Evolutionary conservation across 2,329 filamentous ascomycete genomes (phyloP), one percentile per base, ranked within the genome.

Genomic region (Chrysosporium keratinophilum): DNA sequence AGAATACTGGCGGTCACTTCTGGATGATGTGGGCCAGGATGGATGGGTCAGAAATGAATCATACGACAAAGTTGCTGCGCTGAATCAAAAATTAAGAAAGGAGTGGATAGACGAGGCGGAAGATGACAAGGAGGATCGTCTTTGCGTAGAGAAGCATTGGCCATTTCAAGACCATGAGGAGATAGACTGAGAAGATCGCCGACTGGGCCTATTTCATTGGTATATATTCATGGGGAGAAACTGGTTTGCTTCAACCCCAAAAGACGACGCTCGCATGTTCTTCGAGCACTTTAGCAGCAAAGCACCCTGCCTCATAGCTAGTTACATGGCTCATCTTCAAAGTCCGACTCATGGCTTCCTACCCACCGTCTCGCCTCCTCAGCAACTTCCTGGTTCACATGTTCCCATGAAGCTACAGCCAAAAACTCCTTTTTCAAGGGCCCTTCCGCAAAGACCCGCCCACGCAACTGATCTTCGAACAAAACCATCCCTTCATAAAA

Each of bases 11-110:
- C 54, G 52, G 11, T 48, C 50, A 33, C 6, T 43, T 31, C 43
- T 59, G 5, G 59, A 50, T 20, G 50, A 34, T 14, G 28, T 59
- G 12, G 50, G 42, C 33, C 50, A 59, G 47, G 52, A 59, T 44
- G 58, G 58, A 3, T 59, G 58, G 58, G 43, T 58, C 19, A 54
- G 53, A 33, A 50, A 44, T 20, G 58, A 57, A 40, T 28, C 40
- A 11, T 59, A 58, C 51, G 54, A 55, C 3, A 12, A 49, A 11
- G 56, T 50, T 15, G 42, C 41, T 15, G 47, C 50, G 41, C 43
- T 28, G 20, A 56, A 58, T 17, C 43, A 54, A 44, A 42, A 49
- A 42, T 33, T 59, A 5, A 58, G 52, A 39, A 40, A 39, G n/a
- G 12, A 50, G 23, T 55, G 43, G 39, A 12, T 56, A 12, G 45